Evolutionary conservation across 169 alveolate genomes (phyloP), one percentile per base, ranked within the genome.

Genomic region (Cryptosporidium baileyi): DNA sequence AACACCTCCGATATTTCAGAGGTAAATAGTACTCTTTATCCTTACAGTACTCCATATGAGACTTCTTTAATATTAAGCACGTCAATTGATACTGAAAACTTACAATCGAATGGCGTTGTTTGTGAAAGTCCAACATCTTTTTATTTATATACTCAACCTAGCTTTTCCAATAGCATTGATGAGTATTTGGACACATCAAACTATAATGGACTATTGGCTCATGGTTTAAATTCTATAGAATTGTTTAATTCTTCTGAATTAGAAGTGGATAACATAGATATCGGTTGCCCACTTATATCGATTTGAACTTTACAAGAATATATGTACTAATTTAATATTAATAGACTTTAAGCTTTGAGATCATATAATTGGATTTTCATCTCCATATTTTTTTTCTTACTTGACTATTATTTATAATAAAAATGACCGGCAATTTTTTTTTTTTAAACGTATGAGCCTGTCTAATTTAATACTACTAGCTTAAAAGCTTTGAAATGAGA

Each of bases 201-300:
- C 47, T 47, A 32, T 15, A 54, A 40, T 51, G 85, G 85, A 32
- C 49, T 74, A 32, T 36, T 59, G 49, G 13, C 47, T 34, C 85
- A 74, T 9, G 85, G 74, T 28, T n/a, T 74, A 32, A 34, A 74
- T 26, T 54, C 65, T 26, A 40, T 74, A 52, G 85, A 57, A 2
- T 41, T 74, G 52, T 41, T 36, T 24, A 51, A 41, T 43, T 74
- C 85, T 5, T 38, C 32, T 36, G 85, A 74, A 15, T 36, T 74
- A 11, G 85, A 74, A 24, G 26, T 57, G 51, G 67, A 74, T 45
- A 74, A 40, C 54, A 17, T 74, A 36, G 85, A 74, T 44, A 32
- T 74, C 7, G 85, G 85, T 52, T 74, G 85, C 40, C 85, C 65
- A 11, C 13, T 74, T 11, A 74, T 74, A 38, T 74, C 85, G 26